Base-by-base conservation (phyloP, 805 yeast species). In the Lachancea nothofagi region DNA sequence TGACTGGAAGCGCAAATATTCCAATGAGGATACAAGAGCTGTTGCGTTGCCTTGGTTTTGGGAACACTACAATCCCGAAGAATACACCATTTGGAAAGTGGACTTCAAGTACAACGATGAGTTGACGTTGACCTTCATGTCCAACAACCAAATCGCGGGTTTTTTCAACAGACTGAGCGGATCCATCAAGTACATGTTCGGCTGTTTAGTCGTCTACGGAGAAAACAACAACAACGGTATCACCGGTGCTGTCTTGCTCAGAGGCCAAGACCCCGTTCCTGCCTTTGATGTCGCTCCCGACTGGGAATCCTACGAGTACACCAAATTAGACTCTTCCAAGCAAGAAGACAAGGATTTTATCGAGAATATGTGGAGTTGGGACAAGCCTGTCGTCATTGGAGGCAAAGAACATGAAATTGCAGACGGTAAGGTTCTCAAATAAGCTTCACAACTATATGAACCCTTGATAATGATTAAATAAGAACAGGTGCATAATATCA, bases 211-310 rank as follows among this genome's bases (percentile, higher is more conserved):
- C 58, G 97, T 93, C 55, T 90, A 84, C 74, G 98, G 98, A 71
- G 97, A 85, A 75, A 87, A 88, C 88, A 90, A 88, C 83, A 74
- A 82, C 82, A 90, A 90, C 72, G 97, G 97, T 75, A 89, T 90
- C 65, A 72, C 85, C 56, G 97, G 96, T 75, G 95, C 83, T 63
- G 82, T 90, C 77, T 70, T 93, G 62, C 81, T 90, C 62, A 88
- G 97, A 74, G 98, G 98, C 59, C 86, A 90, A 70, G 96, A 90
- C 47, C 70, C 57, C 63, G 76, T 56, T 42, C 95, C 97, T 67
- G 98, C 96, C 49, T 87, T 90, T 62, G 84, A 90, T 51, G 97
- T 93, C 67, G 98, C 97, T 62, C 97, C 98, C 68, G 98, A 93
- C 72, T 88, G 95, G 95, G 97, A 90, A 73, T 86, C 96, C 36